Percentiles rank a stretch among this genome's conserved stretches.
Conservation (phyloP, 495 filamentous ascomycete species). For the Penicillium angulare region DNA sequence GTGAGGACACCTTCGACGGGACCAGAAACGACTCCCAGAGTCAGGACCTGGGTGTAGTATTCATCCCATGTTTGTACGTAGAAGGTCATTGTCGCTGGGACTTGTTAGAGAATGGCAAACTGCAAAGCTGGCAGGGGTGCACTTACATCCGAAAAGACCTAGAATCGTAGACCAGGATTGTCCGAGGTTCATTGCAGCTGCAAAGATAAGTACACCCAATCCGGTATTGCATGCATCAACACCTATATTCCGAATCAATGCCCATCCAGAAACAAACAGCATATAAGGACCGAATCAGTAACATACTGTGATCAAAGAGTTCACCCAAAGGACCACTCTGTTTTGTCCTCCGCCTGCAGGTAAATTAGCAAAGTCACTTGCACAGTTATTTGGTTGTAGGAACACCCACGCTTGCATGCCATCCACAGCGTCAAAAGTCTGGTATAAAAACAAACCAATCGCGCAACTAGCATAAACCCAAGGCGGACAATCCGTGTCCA, state of each 20-base stretch:
- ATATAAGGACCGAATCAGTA: too few relatives aligned
- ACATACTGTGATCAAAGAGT: slow-evolving; percentile 89
- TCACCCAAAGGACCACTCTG: slow-evolving; percentile 95
- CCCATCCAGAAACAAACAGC: too few relatives aligned
- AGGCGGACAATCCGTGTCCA: slow-evolving; percentile 87
- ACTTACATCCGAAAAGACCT: slow-evolving; percentile 76
- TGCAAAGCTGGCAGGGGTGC: not conserved
- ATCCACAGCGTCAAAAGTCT: slow-evolving; percentile 98
- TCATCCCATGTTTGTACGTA: slow-evolving; percentile 99
- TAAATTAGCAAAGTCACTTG: too few relatives aligned
- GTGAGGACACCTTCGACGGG: slow-evolving; percentile 94
- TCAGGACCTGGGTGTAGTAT: slow-evolving; percentile 95
- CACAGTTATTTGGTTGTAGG: too few relatives aligned
- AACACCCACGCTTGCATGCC: slow-evolving; percentile 79
- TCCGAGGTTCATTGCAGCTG: slow-evolving; percentile 85
- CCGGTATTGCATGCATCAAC: slow-evolving; percentile 95
- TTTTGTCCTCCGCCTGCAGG: slow-evolving; percentile 74
- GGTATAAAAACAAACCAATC: slow-evolving; percentile 87
- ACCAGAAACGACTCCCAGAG: slow-evolving; percentile 86
- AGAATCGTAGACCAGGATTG: slow-evolving; percentile 88
- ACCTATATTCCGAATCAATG: slow-evolving; percentile 33
- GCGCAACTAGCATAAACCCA: slow-evolving; percentile 97
- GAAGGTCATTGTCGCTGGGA: slow-evolving; percentile 75
- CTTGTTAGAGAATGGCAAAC: slow-evolving; percentile 16
- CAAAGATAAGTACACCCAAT: slow-evolving; percentile 91